These are phyloP conservation scores for Aspergillus sp. DNA, from an alignment of 2,329 filamentous ascomycete genomes.

Conservation along the genomic window DNA sequence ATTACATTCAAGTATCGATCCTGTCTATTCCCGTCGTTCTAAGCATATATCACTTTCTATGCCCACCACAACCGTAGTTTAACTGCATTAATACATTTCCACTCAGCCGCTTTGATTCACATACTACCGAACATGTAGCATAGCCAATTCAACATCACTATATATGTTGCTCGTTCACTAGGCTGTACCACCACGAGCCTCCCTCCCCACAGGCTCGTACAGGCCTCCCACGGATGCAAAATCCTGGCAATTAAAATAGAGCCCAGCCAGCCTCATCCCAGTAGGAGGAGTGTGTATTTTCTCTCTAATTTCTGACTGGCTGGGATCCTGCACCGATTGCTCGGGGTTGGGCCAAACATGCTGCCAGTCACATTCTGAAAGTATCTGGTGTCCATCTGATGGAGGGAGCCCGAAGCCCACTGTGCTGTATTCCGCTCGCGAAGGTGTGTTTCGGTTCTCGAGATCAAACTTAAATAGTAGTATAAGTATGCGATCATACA, in stretches of 20 bases:
- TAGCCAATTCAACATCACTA: too few species aligned
- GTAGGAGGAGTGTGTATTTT: not conserved
- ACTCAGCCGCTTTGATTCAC: too few species aligned
- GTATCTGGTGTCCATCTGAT: not conserved
- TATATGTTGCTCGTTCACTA: too few species aligned
- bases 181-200: too few species aligned
- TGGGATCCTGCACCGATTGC: too few species aligned
- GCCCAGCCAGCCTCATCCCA: conserved; percentile 3
- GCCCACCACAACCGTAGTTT: too few species aligned
- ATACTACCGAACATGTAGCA: rapidly evolving
- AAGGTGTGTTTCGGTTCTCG: not conserved
- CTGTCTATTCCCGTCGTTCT: too few species aligned
- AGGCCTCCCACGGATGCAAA: conserved; percentile 5
- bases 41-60: too few species aligned
- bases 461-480: not conserved
- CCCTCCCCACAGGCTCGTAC: not conserved
- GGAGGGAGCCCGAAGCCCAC: not conserved
- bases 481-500: not conserved
- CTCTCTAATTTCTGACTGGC: not conserved
- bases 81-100: too few species aligned
- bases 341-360: conserved; percentile 1
- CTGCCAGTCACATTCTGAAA: not conserved
- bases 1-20: too few species aligned
- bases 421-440: not conserved
- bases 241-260: conserved; percentile 5